Base-by-base conservation (phyloP, 2,329 filamentous ascomycete genomes). In the Aspergillus unguis region DNA sequence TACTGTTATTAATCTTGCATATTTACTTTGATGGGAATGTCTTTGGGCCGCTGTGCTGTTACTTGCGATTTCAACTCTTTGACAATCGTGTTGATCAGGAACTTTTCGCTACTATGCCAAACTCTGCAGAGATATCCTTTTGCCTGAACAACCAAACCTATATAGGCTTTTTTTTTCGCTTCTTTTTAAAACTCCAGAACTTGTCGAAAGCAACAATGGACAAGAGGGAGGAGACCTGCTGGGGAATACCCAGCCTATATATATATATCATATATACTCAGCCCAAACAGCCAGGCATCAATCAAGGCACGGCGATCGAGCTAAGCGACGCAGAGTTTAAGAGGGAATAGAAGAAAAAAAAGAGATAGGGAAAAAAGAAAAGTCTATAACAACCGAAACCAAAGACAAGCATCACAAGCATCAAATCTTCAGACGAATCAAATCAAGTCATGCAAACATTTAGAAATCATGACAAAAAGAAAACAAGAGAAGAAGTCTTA, bases 361-460 rank as follows among this genome's bases (percentile, higher is more conserved):
- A 31, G 4, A 31, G n/a, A n/a, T 29, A 7, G 10, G 6, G 17
- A 38, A 38, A 38, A 37, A 37, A 38, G 17, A 38, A 38, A n/a
- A n/a, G 36, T 44, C 41, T 44, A 44, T 44, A 29, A 38, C 26
- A 27, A 29, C 6, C 11, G 23, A 23, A 11, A 23, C 28, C 23
- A 33, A 45, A 9, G n/a, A 5, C 7, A 33, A 43, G 4, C 38
- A 42, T 5, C 25, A 40, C 11, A 6, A 38, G 17, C 10, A 38
- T 26, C 35, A 35, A 33, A 52, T 23, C 26, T 17, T 17, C 36
- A 45, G 48, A 33, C 51, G 54, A 41, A 35, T 43, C 41, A 40
- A 40, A 44, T 45, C 41, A 46, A 48, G 33, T 47, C 52, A 50
- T 45, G 46, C 36, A 43, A 47, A 53, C 36, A 50, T 45, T 45